Conservation (phyloP, 2,329 filamentous ascomycete species). For the Pseudocercospora ulei region DNA sequence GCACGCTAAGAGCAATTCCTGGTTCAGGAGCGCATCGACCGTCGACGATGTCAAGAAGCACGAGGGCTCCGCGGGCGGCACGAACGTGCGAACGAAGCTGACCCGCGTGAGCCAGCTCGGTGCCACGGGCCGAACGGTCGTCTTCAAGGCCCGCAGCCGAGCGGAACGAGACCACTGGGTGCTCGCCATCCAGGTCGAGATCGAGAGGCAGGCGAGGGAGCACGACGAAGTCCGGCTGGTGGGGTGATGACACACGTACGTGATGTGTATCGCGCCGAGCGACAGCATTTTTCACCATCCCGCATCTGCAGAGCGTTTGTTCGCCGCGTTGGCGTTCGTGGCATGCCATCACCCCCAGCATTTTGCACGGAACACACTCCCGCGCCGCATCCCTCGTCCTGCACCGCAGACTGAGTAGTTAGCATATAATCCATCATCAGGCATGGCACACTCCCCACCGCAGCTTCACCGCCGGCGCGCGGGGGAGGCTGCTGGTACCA, state of each 20-base stretch:
- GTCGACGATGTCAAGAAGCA: slow-evolving; percentile 29
- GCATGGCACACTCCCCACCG: no score
- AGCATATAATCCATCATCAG: no score
- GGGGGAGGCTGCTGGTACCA: no score
- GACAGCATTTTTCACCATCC: neutral
- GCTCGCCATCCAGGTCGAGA: slow-evolving; percentile 55
- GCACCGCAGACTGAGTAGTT: slow-evolving; percentile 3
- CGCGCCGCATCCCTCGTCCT: neutral
- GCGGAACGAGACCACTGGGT: slow-evolving; percentile 61
- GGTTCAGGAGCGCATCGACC: slow-evolving; percentile 40
- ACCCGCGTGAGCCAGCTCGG: slow-evolving; percentile 54
- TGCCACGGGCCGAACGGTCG: slow-evolving; percentile 51
- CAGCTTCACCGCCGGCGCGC: no score
- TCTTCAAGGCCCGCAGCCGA: slow-evolving; percentile 56
- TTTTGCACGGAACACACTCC: neutral
- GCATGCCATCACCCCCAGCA: slow-evolving; percentile 1
- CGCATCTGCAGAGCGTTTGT: neutral
- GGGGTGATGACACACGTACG: slow-evolving; percentile 9
- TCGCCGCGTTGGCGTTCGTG: slow-evolving; percentile 4
- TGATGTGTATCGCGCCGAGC: neutral
- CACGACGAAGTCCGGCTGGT: slow-evolving; percentile 45
- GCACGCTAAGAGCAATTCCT: slow-evolving; percentile 50
- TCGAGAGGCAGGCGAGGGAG: slow-evolving; percentile 49
- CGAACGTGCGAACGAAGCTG: slow-evolving; percentile 36
- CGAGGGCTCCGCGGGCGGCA: slow-evolving; percentile 10